Evolutionary conservation across 805 yeast species (phyloP), one percentile per base, ranked within the genome.

Genomic region (Candida gorgasii): DNA sequence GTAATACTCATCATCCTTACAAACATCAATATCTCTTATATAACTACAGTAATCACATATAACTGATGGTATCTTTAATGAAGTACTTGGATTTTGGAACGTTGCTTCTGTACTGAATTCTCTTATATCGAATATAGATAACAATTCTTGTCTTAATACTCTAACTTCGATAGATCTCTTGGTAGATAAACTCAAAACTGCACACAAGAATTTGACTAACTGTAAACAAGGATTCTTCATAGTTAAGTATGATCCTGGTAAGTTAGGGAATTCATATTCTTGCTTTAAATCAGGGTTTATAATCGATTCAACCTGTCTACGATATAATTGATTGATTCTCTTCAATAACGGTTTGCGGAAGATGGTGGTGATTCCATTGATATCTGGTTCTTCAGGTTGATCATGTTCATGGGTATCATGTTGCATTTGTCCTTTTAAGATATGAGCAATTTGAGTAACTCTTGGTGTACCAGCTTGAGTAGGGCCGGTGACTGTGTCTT

Each of bases 71-170:
- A 93, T 61, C 26, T 73, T 65, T 46, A 93, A 69, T 0, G 86
- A 76, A 0, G 86, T 71, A 39, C 93, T 78, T 12, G 97, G 97
- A 56, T 89, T 80, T 30, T 60, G 63, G 62, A 89, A 90, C 13
- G 69, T 69, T 1, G 92, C 87, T 44, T 81, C 87, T 3, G 76
- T 76, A 49, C 88, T 82, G 63, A 93, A 93, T 58, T 93, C 99
- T 46, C 84, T 80, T 29, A 90, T 76, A 22, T 89, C 95, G 51
- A 95, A 78, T 4, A 86, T 61, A 2, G 76, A 72, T 27, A 93
- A 70, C 47, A 95, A 65, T 42, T 85, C 89, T 47, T 86, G 81
- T 43, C 97, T 74, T 43, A 93, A 61, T 46, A 83, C 62, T 48
- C 96, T 72, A 19, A 80, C 86, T 57, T 90, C 97, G 26, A 88